Conservation (phyloP, 345 rosid genomes). For the Luvunga scandens region DNA sequence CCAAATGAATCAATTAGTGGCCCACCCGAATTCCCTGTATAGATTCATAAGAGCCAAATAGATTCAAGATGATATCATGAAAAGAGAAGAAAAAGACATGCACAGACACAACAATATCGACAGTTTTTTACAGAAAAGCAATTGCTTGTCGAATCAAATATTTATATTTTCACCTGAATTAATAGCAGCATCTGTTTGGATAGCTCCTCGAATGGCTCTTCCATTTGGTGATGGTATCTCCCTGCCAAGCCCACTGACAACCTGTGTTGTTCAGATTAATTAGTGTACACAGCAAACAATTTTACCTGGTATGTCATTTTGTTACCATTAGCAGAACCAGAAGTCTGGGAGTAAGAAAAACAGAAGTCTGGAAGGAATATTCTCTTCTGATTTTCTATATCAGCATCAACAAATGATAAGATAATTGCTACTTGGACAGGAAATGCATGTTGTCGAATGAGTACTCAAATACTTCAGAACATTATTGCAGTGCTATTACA, state of each 20-base stretch:
- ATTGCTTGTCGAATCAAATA: background rate
- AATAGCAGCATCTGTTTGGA: constrained; percentile 87
- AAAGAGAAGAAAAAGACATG: background rate
- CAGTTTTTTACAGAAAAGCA: background rate
- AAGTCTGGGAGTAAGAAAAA: constrained; percentile 6
- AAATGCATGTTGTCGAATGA: background rate
- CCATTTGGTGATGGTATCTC: constrained; percentile 91
- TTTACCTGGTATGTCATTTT: background rate
- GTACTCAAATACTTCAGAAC: background rate
- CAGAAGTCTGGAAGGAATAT: constrained; percentile 1
- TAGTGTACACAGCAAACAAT: background rate
- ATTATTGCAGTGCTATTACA: background rate
- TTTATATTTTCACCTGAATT: constrained; percentile 49
- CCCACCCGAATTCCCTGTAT: constrained; percentile 75
- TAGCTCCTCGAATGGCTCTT: constrained; percentile 72
- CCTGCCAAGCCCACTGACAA: constrained; percentile 86
- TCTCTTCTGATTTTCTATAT: background rate
- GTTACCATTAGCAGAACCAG: background rate
- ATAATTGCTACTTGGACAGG: background rate
- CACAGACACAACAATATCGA: background rate
- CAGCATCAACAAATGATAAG: background rate
- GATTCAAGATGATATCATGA: background rate
- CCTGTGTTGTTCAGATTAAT: constrained; percentile 35
- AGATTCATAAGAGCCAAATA: background rate
- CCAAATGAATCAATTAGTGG: constrained; percentile 76